Conservation (phyloP, 1,139 yeast species). For the Taphrina wiesneri region DNA sequence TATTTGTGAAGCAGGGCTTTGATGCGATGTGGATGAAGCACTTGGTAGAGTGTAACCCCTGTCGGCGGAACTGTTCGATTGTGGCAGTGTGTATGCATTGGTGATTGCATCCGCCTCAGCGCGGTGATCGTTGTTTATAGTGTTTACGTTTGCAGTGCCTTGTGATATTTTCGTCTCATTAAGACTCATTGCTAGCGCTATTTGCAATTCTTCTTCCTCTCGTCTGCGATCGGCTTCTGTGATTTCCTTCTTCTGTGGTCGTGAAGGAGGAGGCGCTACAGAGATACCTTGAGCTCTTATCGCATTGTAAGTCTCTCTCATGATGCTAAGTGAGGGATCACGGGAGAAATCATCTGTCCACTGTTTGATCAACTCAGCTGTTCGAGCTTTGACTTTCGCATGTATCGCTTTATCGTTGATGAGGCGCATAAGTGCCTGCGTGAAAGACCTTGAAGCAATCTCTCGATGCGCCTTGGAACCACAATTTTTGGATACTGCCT, state of each 20-base stretch:
- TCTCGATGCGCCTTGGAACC: conserved; percentile 84
- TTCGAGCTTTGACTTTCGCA: conserved; percentile 62
- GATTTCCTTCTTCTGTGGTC: conserved; percentile 62
- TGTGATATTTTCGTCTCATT: conserved; percentile 51
- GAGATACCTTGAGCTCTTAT: conserved; percentile 41
- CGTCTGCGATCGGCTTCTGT: conserved; percentile 53
- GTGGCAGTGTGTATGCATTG: conserved; percentile 32
- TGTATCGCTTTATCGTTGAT: conserved; percentile 64
- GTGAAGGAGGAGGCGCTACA: conserved; percentile 52
- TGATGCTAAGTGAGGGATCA: conserved; percentile 75
- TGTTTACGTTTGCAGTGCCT: neutral
- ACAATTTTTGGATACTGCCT: conserved; percentile 87
- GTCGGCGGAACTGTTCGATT: conserved; percentile 26
- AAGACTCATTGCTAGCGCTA: conserved; percentile 75
- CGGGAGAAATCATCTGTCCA: conserved; percentile 57
- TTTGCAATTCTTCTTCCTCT: conserved; percentile 80
- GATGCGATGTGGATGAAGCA: conserved; percentile 29
- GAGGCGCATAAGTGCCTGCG: conserved; percentile 58
- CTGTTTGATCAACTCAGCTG: conserved; percentile 69
- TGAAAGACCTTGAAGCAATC: conserved; percentile 70
- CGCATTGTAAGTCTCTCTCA: conserved; percentile 60
- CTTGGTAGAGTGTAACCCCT: conserved; percentile 22
- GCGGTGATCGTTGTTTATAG: conserved; percentile 13
- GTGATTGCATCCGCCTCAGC: conserved; percentile 27
- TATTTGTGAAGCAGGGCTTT: conserved; percentile 37